phyloP scores from a whole-genome alignment of 2,329 filamentous ascomycete species.

The Botryotinia narcissicola region DNA sequence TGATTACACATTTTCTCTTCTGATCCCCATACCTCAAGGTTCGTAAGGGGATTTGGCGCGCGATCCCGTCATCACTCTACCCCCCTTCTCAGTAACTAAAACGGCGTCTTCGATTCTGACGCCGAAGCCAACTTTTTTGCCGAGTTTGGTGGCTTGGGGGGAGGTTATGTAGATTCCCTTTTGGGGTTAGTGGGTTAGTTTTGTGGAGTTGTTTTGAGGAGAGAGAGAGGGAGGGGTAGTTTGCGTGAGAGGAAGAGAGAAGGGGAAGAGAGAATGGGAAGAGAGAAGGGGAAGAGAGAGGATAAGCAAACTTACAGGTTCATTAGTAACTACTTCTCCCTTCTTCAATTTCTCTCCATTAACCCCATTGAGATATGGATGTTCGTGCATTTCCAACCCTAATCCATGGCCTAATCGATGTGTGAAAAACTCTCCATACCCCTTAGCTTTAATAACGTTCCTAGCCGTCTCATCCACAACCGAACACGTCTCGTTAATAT shows the following conservation, averaged over 20 bases:
- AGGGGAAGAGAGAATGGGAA: not conserved
- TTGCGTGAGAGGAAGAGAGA: not conserved
- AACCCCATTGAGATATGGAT: slow-evolving; percentile 62
- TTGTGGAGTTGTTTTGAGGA: too few relatives aligned
- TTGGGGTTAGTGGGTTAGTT: not conserved
- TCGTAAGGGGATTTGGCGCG: slow-evolving; percentile 32
- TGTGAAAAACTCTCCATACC: slow-evolving; percentile 56
- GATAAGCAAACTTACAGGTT: slow-evolving; percentile 44
- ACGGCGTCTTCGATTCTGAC: slow-evolving; percentile 62
- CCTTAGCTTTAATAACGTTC: slow-evolving; percentile 46
- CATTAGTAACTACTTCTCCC: slow-evolving; percentile 62
- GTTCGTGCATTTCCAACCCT: slow-evolving; percentile 64
- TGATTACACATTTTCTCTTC: not conserved
- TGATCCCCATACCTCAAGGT: slow-evolving; percentile 20
- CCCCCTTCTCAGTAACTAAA: slow-evolving; percentile 50
- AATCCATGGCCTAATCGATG: slow-evolving; percentile 62
- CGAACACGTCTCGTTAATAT: slow-evolving; percentile 53
- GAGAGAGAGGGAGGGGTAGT: too few relatives aligned
- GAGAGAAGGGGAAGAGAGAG: not conserved
- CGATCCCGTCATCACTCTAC: slow-evolving; percentile 41
- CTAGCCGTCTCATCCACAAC: slow-evolving; percentile 59
- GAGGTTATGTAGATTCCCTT: slow-evolving; percentile 53
- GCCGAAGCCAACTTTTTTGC: slow-evolving; percentile 50
- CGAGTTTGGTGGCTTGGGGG: slow-evolving; percentile 36
- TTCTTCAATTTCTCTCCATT: slow-evolving; percentile 50